Conservation (phyloP, 1,139 yeast genomes). For the Kodamaea sp. region DNA sequence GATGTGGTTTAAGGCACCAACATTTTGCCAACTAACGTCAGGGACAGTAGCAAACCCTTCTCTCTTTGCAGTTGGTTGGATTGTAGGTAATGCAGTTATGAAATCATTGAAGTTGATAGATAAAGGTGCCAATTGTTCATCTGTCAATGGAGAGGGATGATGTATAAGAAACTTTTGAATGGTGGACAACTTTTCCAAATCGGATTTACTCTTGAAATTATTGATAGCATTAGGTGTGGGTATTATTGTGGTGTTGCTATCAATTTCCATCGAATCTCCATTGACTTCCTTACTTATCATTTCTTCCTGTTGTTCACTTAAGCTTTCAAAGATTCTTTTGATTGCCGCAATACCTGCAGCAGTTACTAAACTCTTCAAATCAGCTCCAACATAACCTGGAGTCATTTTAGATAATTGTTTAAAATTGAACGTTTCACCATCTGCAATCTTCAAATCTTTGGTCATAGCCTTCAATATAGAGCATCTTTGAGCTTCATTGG, state of each 20-base stretch:
- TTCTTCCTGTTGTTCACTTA: conserved; percentile 37
- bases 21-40: conserved; percentile 92
- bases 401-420: conserved; percentile 80
- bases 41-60: conserved; percentile 99
- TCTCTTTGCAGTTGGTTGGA: conserved; percentile 96
- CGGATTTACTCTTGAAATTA: conserved; percentile 30
- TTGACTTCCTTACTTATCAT: conserved; percentile 7
- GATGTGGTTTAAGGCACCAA: conserved; percentile 80
- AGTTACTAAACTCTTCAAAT: conserved; percentile 85
- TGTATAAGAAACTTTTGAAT: conserved; percentile 67
- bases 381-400: conserved; percentile 99
- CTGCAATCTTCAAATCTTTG: conserved; percentile 52
- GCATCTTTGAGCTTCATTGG: conserved; percentile 79
- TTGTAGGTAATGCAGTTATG: conserved; percentile 78
- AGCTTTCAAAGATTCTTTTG: conserved; percentile 70
- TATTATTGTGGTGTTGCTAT: conserved; percentile 16
- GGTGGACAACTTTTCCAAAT: conserved; percentile 50
- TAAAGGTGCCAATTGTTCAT: conserved; percentile 69
- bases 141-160: conserved; percentile 78
- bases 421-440: conserved; percentile 64
- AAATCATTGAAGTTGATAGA: conserved; percentile 79
- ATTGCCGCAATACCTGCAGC: conserved; percentile 97
- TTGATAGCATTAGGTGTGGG: conserved; percentile 11
- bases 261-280: conserved; percentile 43
- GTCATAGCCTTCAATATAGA: conserved; percentile 78